phyloP scores from a whole-genome alignment of 306 rosid species.

The Quercus gilva region DNA sequence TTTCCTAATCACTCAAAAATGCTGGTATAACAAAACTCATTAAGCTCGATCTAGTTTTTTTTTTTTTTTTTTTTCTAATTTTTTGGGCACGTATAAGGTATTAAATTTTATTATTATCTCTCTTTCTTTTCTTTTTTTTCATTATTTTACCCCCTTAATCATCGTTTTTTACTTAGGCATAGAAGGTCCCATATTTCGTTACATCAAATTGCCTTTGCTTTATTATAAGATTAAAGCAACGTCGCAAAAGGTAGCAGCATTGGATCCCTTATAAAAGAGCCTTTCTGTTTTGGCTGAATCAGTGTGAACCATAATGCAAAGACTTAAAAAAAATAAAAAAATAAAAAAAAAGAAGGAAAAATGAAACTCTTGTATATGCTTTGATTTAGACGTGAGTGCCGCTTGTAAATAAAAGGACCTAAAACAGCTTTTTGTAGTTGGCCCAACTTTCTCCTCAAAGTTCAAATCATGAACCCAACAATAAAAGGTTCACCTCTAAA shows the following conservation, averaged over 20 bases:
- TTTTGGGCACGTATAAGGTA: too few species aligned
- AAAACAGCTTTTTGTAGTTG: constrained; percentile 26
- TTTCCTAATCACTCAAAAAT: too few species aligned
- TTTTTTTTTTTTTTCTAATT: too few species aligned
- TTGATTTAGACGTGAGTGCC: constrained; percentile 21
- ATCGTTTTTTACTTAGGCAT: not conserved
- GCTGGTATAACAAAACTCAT: too few species aligned
- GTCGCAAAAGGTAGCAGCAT: constrained; percentile 13
- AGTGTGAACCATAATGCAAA: not conserved
- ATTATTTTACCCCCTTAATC: not conserved
- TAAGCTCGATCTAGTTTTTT: too few species aligned
- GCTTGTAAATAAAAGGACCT: constrained; percentile 8
- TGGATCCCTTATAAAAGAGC: constrained; percentile 25
- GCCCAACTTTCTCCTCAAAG: constrained; percentile 43
- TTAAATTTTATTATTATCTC: not conserved
- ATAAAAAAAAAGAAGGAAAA: not conserved
- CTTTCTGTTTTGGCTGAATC: too few species aligned
- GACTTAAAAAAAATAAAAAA: not conserved
- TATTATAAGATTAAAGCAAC: not conserved
- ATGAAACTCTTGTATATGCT: constrained; percentile 12
- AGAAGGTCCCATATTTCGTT: not conserved
- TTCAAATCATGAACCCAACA: too few species aligned
- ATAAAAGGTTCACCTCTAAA: too few species aligned
- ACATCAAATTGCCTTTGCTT: not conserved
- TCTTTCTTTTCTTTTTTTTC: not conserved